phyloP scores from a whole-genome alignment of 2,329 filamentous ascomycete species.

The Sporothrix phasma region DNA sequence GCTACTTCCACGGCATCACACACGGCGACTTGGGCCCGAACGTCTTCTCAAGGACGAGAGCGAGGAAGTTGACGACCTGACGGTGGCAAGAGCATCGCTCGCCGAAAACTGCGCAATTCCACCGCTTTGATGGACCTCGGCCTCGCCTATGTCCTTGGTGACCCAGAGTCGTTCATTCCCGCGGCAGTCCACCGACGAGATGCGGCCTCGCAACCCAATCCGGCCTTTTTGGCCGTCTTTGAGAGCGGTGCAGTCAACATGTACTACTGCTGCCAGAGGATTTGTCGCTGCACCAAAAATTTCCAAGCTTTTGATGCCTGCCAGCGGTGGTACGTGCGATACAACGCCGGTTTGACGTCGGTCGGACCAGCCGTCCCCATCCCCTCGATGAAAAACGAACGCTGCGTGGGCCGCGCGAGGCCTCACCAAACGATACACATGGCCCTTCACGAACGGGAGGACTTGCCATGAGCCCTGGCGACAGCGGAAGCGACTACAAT shows the following conservation, averaged over 20 bases:
- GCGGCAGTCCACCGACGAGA: conserved; percentile 1
- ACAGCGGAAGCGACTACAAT: not conserved
- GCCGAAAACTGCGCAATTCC: not conserved
- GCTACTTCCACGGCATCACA: conserved; percentile 14
- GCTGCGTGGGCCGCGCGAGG: conserved; percentile 10
- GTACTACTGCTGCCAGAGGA: conserved; percentile 17
- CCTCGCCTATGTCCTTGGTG: conserved; percentile 14
- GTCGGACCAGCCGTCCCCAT: conserved; percentile 9
- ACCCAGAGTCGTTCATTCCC: not conserved
- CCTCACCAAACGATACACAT: conserved; percentile 5
- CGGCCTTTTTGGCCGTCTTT: conserved; percentile 17
- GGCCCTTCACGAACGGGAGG: not conserved
- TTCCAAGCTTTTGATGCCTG: conserved; percentile 18
- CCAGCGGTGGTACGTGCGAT: conserved; percentile 17
- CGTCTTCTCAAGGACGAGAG: conserved; percentile 12
- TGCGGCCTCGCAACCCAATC: conserved; percentile 17
- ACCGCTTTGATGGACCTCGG: conserved; percentile 19
- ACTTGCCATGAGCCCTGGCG: not conserved
- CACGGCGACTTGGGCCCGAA: conserved; percentile 19
- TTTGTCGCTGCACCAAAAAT: conserved; percentile 10
- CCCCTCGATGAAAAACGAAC: conserved; percentile 1
- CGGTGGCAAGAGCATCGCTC: not conserved
- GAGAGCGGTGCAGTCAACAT: conserved; percentile 16
- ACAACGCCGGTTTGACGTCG: conserved; percentile 15
- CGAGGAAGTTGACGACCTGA: not conserved